Evolutionary conservation across 176 grass and related monocot species (phyloP), one percentile per base, ranked within the genome.

Genomic region (Coix lacrymajobi): DNA sequence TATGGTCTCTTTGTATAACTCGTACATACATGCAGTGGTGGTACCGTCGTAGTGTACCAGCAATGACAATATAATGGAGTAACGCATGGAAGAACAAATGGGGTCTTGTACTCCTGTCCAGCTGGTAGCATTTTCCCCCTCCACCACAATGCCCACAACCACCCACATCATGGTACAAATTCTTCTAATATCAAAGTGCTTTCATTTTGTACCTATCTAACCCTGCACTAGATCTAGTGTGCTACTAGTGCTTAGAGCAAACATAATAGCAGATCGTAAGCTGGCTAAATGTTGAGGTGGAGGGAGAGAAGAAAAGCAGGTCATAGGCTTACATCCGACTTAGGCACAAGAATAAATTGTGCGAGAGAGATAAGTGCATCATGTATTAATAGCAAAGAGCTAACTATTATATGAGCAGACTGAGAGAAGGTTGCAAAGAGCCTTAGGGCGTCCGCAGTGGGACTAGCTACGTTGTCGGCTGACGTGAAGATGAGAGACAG

Each of bases 71-170:
- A n/a, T n/a, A 24, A 48, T 28, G 62, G 43, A 67, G 62, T 63
- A 63, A 63, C n/a, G 58, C 46, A 51, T n/a, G n/a, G n/a, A 37
- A 54, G 66, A 66, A 49, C 76, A 51, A 64, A 86, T 75, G 77
- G 19, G 69, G 12, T 56, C 52, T 24, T 56, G 52, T 56, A 56
- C 52, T 54, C 51, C 51, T 22, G 19, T 54, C 51, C 7, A 45
- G 62, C 73, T 32, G 52, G 26, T 52, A 22, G 68, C 11, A 2
- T 38, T 29, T 25, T 1, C 8, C 30, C 28, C 28, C 51, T 1
- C 8, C 30, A 20, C 28, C 51, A 54, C 46, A 49, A 49, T 49
- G 16, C 46, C 32, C 82, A 69, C 63, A 66, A 11, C 68, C 39
- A 49, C 58, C 69, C 16, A 22, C 33, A 43, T 32, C 25, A 34